Conservation (phyloP, 805 yeast species). For the Candida succiphila region DNA sequence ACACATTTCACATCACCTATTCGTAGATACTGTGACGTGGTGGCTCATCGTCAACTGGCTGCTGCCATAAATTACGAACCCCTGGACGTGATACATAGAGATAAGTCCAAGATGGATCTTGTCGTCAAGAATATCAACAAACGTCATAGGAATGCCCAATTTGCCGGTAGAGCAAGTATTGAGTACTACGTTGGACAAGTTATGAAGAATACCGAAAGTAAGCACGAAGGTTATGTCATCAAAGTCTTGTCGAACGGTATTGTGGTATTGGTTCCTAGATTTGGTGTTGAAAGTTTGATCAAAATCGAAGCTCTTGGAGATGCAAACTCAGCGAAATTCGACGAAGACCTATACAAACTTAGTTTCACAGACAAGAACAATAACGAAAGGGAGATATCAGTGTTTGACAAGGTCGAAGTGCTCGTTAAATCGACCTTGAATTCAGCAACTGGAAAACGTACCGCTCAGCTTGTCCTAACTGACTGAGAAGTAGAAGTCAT, state of each 20-base stretch:
- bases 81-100: constrained; percentile 72
- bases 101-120: constrained; percentile 80
- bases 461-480: constrained; percentile 63
- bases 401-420: constrained; percentile 82
- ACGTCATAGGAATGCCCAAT: constrained; percentile 95
- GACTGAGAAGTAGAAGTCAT: constrained; percentile 12
- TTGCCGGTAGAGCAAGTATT: constrained; percentile 97
- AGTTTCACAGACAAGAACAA: constrained; percentile 38
- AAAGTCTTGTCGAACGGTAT: constrained; percentile 91
- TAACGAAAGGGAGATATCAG: constrained; percentile 31
- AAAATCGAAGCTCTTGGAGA: constrained; percentile 70
- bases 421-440: constrained; percentile 76
- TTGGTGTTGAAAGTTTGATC: constrained; percentile 91
- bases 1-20: constrained; percentile 99
- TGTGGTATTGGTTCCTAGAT: constrained; percentile 89
- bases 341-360: constrained; percentile 71
- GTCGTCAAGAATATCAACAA: constrained; percentile 84
- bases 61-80: constrained; percentile 96
- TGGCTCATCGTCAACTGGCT: constrained; percentile 94
- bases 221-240: constrained; percentile 84
- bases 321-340: constrained; percentile 49
- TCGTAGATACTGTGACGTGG: constrained; percentile 95
- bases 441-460: constrained; percentile 85
- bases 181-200: constrained; percentile 98
- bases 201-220: constrained; percentile 72